These are phyloP conservation scores for Metarhizium anisopliae DNA, from an alignment of 2,329 filamentous ascomycete species.

Conservation along the genomic window DNA sequence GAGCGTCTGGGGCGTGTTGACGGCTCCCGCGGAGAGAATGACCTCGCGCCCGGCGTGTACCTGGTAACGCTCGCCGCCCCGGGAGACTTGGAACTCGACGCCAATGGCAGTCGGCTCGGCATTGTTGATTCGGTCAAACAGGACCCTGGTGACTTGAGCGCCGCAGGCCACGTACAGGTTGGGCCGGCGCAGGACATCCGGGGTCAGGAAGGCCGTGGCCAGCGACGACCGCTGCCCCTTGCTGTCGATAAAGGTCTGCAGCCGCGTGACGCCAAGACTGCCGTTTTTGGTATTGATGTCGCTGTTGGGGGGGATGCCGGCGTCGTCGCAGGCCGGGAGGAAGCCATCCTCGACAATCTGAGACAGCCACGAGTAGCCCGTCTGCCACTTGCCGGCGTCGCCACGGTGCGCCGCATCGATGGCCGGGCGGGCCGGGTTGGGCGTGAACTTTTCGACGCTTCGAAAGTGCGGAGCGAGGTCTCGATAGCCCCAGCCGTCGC, in stretches of 20 bases:
- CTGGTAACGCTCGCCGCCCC: conserved; percentile 7
- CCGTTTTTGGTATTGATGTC: conserved; percentile 11
- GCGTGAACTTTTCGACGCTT: conserved; percentile 13
- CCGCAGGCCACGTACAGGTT: conserved; percentile 11
- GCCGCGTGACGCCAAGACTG: conserved; percentile 9
- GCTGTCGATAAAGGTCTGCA: conserved; percentile 12
- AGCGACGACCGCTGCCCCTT: conserved; percentile 12
- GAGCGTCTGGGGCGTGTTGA: conserved; percentile 5
- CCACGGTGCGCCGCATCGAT: conserved; percentile 9
- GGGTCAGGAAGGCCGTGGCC: conserved; percentile 10
- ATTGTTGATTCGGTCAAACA: conserved; percentile 8
- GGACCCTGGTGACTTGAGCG: conserved; percentile 10
- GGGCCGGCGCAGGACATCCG: conserved; percentile 8
- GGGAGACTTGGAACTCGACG: conserved; percentile 9
- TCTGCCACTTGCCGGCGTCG: conserved; percentile 9
- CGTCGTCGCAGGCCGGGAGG: conserved; percentile 9
- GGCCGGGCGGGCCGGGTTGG: conserved; percentile 9
- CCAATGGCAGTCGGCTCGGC: conserved; percentile 9
- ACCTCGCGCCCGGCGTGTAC: conserved; percentile 20
- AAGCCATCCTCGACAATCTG: conserved; percentile 10
- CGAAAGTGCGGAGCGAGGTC: conserved; percentile 12
- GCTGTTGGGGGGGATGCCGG: conserved; percentile 6
- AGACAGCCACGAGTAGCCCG: conserved; percentile 10
- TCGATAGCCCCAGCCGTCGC: conserved; percentile 11
- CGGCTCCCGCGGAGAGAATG: conserved; percentile 3